Evolutionary conservation across 768 basidiomycete genomes (phyloP).

Genomic region (Russula virescens): DNA sequence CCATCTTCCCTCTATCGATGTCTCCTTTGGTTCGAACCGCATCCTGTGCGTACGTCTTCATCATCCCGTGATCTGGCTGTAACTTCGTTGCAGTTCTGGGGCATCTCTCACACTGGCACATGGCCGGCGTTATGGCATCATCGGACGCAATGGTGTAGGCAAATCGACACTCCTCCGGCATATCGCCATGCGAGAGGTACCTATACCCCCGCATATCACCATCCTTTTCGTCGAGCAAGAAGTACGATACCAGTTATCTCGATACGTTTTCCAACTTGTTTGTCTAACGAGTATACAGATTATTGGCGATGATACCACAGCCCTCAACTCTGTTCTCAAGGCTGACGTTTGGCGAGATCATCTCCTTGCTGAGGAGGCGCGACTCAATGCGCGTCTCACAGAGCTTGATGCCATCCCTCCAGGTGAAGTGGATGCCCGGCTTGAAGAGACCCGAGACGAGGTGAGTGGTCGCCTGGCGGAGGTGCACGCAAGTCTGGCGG

Average conservation of each 20-base stretch:
- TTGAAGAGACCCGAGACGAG: slow-evolving; percentile 84
- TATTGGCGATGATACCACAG: slow-evolving; percentile 86
- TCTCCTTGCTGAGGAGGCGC: slow-evolving; percentile 75
- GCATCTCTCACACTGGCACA: slow-evolving; percentile 84
- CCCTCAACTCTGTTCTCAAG: slow-evolving; percentile 93
- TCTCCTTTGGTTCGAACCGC: slow-evolving; percentile 91
- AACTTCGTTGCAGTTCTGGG: slow-evolving; percentile 50
- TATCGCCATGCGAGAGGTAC: slow-evolving; percentile 91
- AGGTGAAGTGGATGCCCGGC: slow-evolving; percentile 43
- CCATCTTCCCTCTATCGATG: slow-evolving; percentile 90
- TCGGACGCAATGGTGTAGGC: slow-evolving; percentile 76
- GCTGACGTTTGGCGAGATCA: slow-evolving; percentile 99
- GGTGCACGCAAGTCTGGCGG: slow-evolving; percentile 84
- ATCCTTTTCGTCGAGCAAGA: slow-evolving; percentile 99
- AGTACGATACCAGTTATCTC: slow-evolving; percentile 37
- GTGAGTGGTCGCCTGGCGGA: slow-evolving; percentile 76
- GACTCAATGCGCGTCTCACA: slow-evolving; percentile 65
- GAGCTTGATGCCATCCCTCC: slow-evolving; percentile 61
- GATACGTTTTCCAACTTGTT: background rate
- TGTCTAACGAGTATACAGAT: slow-evolving; percentile 44
- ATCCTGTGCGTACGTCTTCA: slow-evolving; percentile 57
- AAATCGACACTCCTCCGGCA: slow-evolving; percentile 94
- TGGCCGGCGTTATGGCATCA: slow-evolving; percentile 86
- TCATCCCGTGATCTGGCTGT: slow-evolving; percentile 3
- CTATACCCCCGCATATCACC: slow-evolving; percentile 90